Evolutionary conservation across 352 stramenopile species (phyloP).

Genomic region (Phytophthora brassicae): DNA sequence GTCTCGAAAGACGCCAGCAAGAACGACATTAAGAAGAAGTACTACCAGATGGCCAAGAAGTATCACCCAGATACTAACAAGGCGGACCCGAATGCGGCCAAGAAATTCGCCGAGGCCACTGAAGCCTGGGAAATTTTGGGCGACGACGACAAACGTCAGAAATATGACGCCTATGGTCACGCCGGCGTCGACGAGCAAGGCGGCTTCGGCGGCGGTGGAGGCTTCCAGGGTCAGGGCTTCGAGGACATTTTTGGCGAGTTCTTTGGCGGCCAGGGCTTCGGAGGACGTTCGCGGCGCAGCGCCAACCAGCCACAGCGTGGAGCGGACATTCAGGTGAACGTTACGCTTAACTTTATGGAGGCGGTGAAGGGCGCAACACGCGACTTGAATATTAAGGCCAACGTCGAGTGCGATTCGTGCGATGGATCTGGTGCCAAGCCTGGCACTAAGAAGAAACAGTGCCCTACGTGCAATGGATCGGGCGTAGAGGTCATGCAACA

Average conservation of each 20-base stretch:
- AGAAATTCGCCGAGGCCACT: constrained; percentile 93
- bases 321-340: constrained; percentile 93
- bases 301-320: constrained; percentile 85
- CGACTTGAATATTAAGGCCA: constrained; percentile 82
- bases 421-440: constrained; percentile 82
- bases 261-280: constrained; percentile 79
- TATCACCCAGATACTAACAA: constrained; percentile 99
- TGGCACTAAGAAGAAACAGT: constrained; percentile 81
- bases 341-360: constrained; percentile 94
- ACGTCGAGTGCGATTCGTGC: constrained; percentile 80
- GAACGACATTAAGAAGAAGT: constrained; percentile 98
- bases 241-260: constrained; percentile 92
- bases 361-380: constrained; percentile 92
- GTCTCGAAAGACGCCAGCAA: constrained; percentile 89
- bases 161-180: constrained; percentile 95
- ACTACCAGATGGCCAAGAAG: constrained; percentile 96
- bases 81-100: constrained; percentile 82
- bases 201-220: constrained; percentile 57
- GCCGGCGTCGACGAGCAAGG: constrained; percentile 92
- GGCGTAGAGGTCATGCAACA: constrained; percentile 88
- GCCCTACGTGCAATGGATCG: constrained; percentile 77
- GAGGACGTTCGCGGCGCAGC: constrained; percentile 60
- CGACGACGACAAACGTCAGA: constrained; percentile 92
- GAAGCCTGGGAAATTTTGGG: constrained; percentile 94
- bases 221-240: constrained; percentile 75